phyloP scores from a whole-genome alignment of 495 filamentous ascomycete species.

The Sordaria brevicollis region DNA sequence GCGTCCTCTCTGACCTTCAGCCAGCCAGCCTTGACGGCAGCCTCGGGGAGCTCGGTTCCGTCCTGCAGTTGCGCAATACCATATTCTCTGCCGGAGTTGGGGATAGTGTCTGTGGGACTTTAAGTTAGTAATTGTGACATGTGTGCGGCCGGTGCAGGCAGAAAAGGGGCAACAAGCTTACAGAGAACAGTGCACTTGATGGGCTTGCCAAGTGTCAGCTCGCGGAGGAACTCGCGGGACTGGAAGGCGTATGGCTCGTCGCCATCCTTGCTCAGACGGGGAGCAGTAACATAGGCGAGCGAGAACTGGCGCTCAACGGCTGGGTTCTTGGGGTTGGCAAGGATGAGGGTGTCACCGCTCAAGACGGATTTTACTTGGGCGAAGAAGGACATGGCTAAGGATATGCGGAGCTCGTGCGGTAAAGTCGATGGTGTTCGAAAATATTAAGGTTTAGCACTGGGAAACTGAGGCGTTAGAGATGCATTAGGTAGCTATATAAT shows the following conservation, averaged over 20 bases:
- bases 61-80: constrained; percentile 64
- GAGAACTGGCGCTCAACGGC: constrained; percentile 73
- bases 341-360: constrained; percentile 83
- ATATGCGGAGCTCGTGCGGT: background rate
- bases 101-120: constrained; percentile 50
- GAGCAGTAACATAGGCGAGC: constrained; percentile 83
- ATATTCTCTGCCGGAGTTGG: constrained; percentile 79
- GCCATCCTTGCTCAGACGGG: constrained; percentile 74
- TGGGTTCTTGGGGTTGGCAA: constrained; percentile 63
- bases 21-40: constrained; percentile 76
- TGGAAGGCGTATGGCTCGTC: constrained; percentile 89
- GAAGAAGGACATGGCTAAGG: constrained; percentile 26
- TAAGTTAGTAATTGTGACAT: constrained; percentile 17
- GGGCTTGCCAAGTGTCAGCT: constrained; percentile 72
- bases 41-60: constrained; percentile 67
- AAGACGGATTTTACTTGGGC: constrained; percentile 89
- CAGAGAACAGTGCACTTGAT: constrained; percentile 69
- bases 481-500: background rate
- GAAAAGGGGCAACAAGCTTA: constrained; percentile 4
- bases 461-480: background rate
- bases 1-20: constrained; percentile 86
- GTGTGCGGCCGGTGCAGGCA: background rate
- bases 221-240: constrained; percentile 84
- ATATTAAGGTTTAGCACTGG: background rate
- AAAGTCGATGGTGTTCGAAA: background rate